Base-by-base conservation (phyloP, 176 grass and related monocot species). In the Avena eriantha region DNA sequence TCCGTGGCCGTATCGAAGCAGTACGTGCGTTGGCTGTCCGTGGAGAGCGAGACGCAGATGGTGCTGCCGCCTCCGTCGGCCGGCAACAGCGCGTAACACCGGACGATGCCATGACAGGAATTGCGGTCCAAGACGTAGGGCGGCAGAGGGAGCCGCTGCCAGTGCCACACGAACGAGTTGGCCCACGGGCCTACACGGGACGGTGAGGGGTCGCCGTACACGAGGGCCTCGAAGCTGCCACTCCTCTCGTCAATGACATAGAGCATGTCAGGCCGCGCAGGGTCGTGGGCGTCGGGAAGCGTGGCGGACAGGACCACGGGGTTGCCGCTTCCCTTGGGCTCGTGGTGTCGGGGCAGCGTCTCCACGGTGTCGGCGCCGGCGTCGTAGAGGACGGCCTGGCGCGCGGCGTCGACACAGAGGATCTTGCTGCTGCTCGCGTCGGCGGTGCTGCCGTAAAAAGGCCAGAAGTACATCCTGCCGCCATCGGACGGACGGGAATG, bases 381-480 rank as follows among this genome's bases (percentile, higher is more conserved):
- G 61, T 65, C 61, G 61, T 65, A 65, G 61, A 65, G 61, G 61
- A 65, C 24, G 24, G 61, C 23, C 24, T 65, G 23, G 61, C 61
- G 24, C 1, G 11, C 24, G 61, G 12, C 24, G 12, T 65, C 61
- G 24, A 65, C 61, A 12, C 23, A 65, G 24, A 31, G 0, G 61
- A 65, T 65, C 24, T 65, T 65, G 61, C 24, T 65, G 23, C 60
- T 23, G 5, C 13, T 53, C 3, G 19, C 18, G 1, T 10, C 24
- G 24, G 8, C n/a, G 8, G 22, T 13, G 22, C 0, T 0, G 61
- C 61, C 24, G 24, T 64, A 31, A 24, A 65, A 65, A 29, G 61
- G 59, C 59, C n/a, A 26, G 59, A 63, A 63, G 10, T 26, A 3
- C 59, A 11, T 63, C 59, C 10, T 63, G 22, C 22, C 22, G 22